Evolutionary conservation across 192 early-diverging fungal species (phyloP).

Genomic region (Ambispora gerdemannii): DNA sequence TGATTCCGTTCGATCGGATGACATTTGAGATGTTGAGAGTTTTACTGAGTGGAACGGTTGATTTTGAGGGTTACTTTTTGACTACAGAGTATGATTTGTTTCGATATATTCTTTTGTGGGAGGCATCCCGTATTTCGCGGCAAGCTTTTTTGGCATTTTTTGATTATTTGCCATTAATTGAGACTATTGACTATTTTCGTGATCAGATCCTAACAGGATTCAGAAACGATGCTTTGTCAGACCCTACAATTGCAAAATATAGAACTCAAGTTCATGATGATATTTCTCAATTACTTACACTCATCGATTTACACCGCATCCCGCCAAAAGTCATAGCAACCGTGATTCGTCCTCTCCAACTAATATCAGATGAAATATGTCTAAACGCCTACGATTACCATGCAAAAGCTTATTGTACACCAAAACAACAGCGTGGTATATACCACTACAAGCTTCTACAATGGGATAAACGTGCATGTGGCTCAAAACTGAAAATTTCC

Average conservation of each 20-base stretch:
- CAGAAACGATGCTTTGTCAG: not conserved
- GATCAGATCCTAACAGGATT: too few species aligned
- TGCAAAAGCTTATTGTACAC: not conserved
- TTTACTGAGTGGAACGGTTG: too few species aligned
- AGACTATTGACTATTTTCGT: too few species aligned
- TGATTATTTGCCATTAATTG: not conserved
- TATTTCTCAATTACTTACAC: not conserved
- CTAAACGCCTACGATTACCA: not conserved
- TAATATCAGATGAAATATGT: not conserved
- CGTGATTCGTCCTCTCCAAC: constrained; percentile 4
- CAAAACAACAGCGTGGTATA: too few species aligned
- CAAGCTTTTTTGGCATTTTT: not conserved
- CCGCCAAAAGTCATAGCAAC: not conserved
- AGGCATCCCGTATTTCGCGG: not conserved
- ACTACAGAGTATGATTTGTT: not conserved
- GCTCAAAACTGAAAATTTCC: not conserved
- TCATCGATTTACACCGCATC: not conserved
- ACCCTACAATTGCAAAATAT: not conserved
- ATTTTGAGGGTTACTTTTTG: not conserved
- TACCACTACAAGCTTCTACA: too few species aligned
- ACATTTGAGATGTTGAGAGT: too few species aligned
- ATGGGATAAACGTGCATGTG: not conserved
- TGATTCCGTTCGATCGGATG: too few species aligned
- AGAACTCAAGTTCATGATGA: not conserved
- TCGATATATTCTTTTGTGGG: constrained; percentile 6